Base-by-base conservation (phyloP, 208 protist species). In the Trypanosoma platydactyli region DNA sequence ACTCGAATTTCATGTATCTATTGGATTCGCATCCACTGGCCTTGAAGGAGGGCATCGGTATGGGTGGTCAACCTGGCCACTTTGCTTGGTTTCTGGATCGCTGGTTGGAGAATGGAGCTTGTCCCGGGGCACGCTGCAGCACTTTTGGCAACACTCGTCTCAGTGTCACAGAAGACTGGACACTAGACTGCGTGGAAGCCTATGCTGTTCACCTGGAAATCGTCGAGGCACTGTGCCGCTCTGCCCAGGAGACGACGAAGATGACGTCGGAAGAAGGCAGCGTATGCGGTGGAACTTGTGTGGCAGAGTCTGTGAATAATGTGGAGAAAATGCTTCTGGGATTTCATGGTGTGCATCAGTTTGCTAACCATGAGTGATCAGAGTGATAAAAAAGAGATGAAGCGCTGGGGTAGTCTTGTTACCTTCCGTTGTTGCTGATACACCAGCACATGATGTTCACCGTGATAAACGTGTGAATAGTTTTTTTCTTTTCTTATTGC, bases 1-100 rank as follows among this genome's bases (percentile, higher is more conserved):
- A 92, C 42, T 61, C 77, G 4, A 92, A 92, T 48, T 92, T 88
- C 41, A 89, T 92, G 86, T 92, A 92, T 49, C 63, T 88, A 0
- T 92, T 92, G 45, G 82, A 92, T 24, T 62, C 66, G 1, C 82
- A 92, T 59, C 77, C 86, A 4, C 45, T 75, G 5, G 71, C 73
- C 16, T 76, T 79, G 1, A 82, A 80, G 45, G 59, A 77, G 18
- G 86, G 86, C 6, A 83, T 92, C 62, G 86, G 80, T 3, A 89
- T 92, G 86, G 82, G 82, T 51, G 86, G 86, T 0, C 75, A 85
- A 44, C 72, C 79, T 0, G 77, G 76, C 0, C 80, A 88, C 30
- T 89, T 79, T 68, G 82, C 82, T 1, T 89, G 77, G 80, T 92
- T 89, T 67, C 44, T 92, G 25, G 80, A 92, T 48, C 59, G 82